Percentiles rank a stretch among this genome's conserved stretches.
Conservation (phyloP, 345 rosid genomes). For the Raphanus sativus region DNA sequence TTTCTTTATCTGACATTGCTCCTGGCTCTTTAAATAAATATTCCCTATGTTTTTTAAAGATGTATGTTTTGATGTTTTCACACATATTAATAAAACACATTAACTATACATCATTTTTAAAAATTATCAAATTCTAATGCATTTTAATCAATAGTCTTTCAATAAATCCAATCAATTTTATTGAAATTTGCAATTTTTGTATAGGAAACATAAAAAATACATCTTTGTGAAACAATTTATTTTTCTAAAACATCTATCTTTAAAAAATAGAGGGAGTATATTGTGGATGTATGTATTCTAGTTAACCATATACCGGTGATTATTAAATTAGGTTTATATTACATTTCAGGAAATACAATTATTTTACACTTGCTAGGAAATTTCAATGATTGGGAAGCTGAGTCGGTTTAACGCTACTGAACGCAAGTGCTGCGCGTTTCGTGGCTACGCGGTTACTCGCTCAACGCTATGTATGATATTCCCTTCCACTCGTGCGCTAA, state of each 20-base stretch:
- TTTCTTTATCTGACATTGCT: neutral
- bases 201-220: too few species aligned
- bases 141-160: too few species aligned
- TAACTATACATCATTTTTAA: too few species aligned
- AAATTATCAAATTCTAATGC: too few species aligned
- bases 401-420: slow-evolving; percentile 12
- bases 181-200: too few species aligned
- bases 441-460: slow-evolving; percentile 1
- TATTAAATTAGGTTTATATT: neutral
- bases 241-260: too few species aligned
- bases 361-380: slow-evolving; percentile 4
- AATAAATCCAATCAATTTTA: too few species aligned
- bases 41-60: too few species aligned
- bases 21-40: neutral
- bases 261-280: neutral
- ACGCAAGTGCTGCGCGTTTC: slow-evolving; percentile 11
- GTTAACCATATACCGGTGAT: neutral
- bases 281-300: neutral
- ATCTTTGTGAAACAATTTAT: too few species aligned
- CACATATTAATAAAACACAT: too few species aligned
- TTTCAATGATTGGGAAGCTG: slow-evolving; percentile 19
- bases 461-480: neutral
- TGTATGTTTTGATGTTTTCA: too few species aligned
- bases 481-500: neutral
- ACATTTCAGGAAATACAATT: neutral